phyloP scores from a whole-genome alignment of 2,329 filamentous ascomycete genomes.

The Aspergillus calidoustus region DNA sequence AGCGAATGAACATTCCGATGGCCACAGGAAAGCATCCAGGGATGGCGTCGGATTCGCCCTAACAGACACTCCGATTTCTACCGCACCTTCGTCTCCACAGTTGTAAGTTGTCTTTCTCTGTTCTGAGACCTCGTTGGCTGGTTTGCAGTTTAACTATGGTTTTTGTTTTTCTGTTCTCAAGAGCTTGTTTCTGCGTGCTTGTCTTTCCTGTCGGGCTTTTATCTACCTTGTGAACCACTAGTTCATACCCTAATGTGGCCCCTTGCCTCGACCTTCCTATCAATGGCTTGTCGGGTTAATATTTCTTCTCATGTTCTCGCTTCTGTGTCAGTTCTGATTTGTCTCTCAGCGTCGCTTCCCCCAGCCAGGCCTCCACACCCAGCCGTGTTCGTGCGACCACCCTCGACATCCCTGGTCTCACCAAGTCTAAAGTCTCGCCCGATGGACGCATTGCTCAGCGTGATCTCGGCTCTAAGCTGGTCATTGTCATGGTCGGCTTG shows the following conservation, averaged over 20 bases:
- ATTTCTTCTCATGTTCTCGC: constrained; percentile 7
- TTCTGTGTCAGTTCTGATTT: constrained; percentile 2
- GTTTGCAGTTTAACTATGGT: constrained; percentile 19
- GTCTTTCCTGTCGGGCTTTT: constrained; percentile 12
- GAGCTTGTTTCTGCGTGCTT: constrained; percentile 13
- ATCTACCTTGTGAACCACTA: constrained; percentile 7
- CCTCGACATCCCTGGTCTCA: constrained; percentile 95
- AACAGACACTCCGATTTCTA: constrained; percentile 67
- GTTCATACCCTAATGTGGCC: constrained; percentile 1
- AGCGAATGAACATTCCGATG: constrained; percentile 47
- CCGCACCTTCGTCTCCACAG: constrained; percentile 65
- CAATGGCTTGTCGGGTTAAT: background rate
- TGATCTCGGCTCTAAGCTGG: constrained; percentile 93
- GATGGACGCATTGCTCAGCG: constrained; percentile 92
- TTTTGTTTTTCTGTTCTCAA: constrained; percentile 14
- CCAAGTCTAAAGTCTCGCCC: constrained; percentile 90
- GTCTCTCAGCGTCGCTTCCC: constrained; percentile 27
- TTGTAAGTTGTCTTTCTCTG: constrained; percentile 54
- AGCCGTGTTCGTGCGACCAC: constrained; percentile 86
- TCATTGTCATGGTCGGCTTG: constrained; percentile 97
- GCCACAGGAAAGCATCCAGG: constrained; percentile 42
- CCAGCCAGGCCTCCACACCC: constrained; percentile 62
- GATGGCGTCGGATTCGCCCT: constrained; percentile 58
- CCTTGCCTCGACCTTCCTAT: constrained; percentile 1
- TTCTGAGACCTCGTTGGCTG: constrained; percentile 20